Evolutionary conservation across 2,329 filamentous ascomycete species (phyloP), one percentile per base, ranked within the genome.

Genomic region (Helminthosporium solani): DNA sequence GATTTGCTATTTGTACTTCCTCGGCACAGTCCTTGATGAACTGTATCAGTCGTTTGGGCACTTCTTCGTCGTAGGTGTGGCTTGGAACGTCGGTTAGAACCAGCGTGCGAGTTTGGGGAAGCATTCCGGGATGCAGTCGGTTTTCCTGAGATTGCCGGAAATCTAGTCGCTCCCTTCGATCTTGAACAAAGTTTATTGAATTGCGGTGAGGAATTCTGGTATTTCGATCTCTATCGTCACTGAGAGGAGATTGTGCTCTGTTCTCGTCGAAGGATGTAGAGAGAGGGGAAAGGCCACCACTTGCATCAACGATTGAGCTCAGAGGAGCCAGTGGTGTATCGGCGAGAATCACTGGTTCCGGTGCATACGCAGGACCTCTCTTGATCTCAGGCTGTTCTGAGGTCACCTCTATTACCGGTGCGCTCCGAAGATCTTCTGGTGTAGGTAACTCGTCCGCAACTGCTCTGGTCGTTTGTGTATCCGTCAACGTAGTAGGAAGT

Each of bases 1-100:
- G 70, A 3, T 66, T 73, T 16, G 81, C 79, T 8, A 82, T 73
- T 9, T 73, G 61, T 0, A 74, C 64, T 66, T 84, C 81, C 43
- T 78, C 74, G 12, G 80, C 79, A 54, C 80, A 83, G 34, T 77
- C 73, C 41, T 72, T 75, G 50, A 84, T 77, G 59, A 82, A 84
- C 11, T 73, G 66, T 36, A 75, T 78, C 4, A 85, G 63, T 9
- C 67, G 68, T 3, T 53, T 15, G 12, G 61, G 19, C 6, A 73
- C 63, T 11, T 68, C 50, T 4, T 73, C 50, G 15, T 80, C 66
- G 1, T 69, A 56, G 2, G 75, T 75, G 20, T 72, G 71, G 4
- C 66, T 70, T 0, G 82, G 81, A 1, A 84, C 74, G 49, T 80
- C 75, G 1, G 80, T 83, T 35, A 85, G 65, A 2, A 82, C 72